Percentiles rank a stretch among this genome's conserved stretches.
phyloP scores from a whole-genome alignment of 1,284 basidiomycete species.

The Apiotrichum gracile region DNA sequence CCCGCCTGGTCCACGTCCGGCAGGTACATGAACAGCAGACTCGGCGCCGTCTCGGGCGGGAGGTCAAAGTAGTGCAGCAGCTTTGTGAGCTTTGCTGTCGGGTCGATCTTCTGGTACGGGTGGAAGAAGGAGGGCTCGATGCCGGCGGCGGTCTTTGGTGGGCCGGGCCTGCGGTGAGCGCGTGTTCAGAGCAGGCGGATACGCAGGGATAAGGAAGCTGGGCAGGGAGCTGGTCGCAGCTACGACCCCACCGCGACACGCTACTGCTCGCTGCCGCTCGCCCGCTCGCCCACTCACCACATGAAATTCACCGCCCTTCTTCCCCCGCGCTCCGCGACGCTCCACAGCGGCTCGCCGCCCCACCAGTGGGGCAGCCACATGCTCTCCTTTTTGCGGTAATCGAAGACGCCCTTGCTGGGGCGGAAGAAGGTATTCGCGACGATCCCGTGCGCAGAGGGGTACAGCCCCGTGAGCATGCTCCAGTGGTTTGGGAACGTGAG shows the following conservation, averaged over 20 bases:
- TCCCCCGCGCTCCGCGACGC: conserved; percentile 67
- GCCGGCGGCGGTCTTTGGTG: conserved; percentile 62
- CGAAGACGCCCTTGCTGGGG: conserved; percentile 41
- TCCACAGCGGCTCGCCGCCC: conserved; percentile 87
- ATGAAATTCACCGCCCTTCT: conserved; percentile 77
- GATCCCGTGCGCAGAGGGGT: conserved; percentile 83
- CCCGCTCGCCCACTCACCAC: conserved; percentile 59
- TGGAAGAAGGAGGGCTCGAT: conserved; percentile 65
- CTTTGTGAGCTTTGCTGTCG: conserved; percentile 64
- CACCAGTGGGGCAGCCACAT: conserved; percentile 72
- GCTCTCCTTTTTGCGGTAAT: conserved; percentile 54
- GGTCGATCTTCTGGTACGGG: conserved; percentile 61
- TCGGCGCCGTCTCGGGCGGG: conserved; percentile 61
- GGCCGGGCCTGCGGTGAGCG: conserved; percentile 61
- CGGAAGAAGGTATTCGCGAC: conserved; percentile 89
- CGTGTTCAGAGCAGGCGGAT: neutral
- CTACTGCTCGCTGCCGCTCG: neutral
- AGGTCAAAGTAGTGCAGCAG: conserved; percentile 72
- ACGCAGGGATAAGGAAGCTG: neutral
- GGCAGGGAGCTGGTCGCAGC: neutral
- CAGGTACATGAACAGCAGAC: conserved; percentile 64
- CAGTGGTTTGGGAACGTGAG: conserved; percentile 92
- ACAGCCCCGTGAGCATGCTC: conserved; percentile 77
- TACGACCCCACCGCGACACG: no score
- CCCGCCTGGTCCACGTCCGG: conserved; percentile 54